Conservation (phyloP, 805 yeast genomes). For the Myxozyma lipomycoides region DNA sequence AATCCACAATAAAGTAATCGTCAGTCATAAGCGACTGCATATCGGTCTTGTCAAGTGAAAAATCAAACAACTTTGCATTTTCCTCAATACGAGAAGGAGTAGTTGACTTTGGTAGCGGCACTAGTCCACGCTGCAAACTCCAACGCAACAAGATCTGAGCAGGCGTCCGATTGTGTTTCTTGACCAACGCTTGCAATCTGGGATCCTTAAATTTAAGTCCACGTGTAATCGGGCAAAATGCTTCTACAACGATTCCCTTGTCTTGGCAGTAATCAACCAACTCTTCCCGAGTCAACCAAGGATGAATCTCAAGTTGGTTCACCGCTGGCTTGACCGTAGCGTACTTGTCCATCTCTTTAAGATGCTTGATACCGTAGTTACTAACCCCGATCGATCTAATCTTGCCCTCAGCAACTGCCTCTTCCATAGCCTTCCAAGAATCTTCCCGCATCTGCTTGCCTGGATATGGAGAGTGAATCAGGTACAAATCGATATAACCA, state of each 20-base stretch:
- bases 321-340: conserved; percentile 59
- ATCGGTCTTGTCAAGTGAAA: conserved; percentile 37
- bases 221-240: conserved; percentile 74
- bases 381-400: conserved; percentile 72
- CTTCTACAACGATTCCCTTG: conserved; percentile 60
- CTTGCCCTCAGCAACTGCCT: conserved; percentile 54
- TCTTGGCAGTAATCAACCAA: conserved; percentile 57
- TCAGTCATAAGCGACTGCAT: conserved; percentile 32
- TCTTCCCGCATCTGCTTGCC: conserved; percentile 51
- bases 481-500: conserved; percentile 61
- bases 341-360: conserved; percentile 46
- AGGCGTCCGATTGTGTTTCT: conserved; percentile 47
- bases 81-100: conserved; percentile 48
- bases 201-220: conserved; percentile 35
- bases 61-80: conserved; percentile 55
- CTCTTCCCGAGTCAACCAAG: conserved; percentile 69
- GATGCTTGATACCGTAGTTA: conserved; percentile 60
- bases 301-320: conserved; percentile 80
- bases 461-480: conserved; percentile 54
- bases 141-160: conserved; percentile 69
- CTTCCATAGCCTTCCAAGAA: conserved; percentile 72
- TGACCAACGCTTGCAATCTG: conserved; percentile 43
- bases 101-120: conserved; percentile 67
- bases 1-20: conserved; percentile 35
- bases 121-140: conserved; percentile 51